Conservation (phyloP, 1,139 yeast genomes). For the Arxiozyma slooffiae region DNA sequence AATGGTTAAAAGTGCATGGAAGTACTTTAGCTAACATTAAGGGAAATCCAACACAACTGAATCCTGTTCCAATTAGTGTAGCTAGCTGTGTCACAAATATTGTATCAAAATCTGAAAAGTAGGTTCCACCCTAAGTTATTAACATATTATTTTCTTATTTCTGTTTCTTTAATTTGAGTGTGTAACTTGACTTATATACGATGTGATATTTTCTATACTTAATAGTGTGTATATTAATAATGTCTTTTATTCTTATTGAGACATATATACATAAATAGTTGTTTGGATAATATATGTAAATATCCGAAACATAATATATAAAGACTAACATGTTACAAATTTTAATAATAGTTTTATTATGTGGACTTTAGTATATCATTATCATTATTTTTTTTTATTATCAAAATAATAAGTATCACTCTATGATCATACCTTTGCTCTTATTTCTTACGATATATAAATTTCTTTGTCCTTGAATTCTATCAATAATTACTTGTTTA, state of each 20-base stretch:
- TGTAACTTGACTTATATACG: not conserved
- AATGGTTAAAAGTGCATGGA: not conserved
- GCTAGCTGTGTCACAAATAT: constrained; percentile 1
- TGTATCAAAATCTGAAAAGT: constrained; percentile 1
- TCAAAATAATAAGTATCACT: not conserved
- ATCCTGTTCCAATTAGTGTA: constrained; percentile 1
- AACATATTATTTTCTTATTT: not conserved
- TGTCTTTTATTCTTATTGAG: too few relatives aligned
- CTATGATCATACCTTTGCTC: constrained; percentile 25
- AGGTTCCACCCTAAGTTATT: not conserved
- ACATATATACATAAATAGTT: not conserved
- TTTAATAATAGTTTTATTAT: not conserved
- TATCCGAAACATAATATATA: not conserved
- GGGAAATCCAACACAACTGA: constrained; percentile 1
- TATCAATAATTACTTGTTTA: constrained; percentile 25
- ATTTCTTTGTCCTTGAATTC: constrained; percentile 27
- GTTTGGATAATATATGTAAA: too few relatives aligned
- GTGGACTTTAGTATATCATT: not conserved
- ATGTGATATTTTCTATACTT: not conserved
- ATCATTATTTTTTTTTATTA: too few relatives aligned
- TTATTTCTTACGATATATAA: constrained; percentile 30
- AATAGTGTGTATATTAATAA: too few relatives aligned
- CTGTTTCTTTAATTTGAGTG: not conserved
- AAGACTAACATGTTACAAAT: not conserved
- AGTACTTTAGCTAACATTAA: not conserved